Conservation (phyloP, 208 protist genomes). For the Trypanosoma avium region DNA sequence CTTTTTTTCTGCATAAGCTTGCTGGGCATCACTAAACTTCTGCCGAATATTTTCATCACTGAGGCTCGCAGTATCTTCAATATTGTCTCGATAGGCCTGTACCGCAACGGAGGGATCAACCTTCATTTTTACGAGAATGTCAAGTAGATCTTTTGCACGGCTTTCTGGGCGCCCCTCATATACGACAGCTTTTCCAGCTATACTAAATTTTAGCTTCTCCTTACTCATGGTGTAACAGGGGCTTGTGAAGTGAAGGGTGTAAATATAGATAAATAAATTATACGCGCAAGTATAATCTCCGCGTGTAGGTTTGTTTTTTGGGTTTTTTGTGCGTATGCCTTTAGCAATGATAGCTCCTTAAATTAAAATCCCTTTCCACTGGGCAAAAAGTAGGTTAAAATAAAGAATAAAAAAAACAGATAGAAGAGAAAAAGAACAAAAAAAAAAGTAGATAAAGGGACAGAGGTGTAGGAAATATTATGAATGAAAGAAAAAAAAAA, state of each 20-base stretch:
- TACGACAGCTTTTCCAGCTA: conserved; percentile 53
- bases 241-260: neutral
- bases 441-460: too few species aligned
- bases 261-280: conserved; percentile 15
- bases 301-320: too few species aligned
- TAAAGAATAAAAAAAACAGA: too few species aligned
- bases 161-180: conserved; percentile 72
- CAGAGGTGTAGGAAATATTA: too few species aligned
- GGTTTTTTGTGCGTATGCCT: too few species aligned
- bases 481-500: too few species aligned
- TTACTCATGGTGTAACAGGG: conserved; percentile 51
- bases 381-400: too few species aligned
- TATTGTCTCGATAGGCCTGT: conserved; percentile 68
- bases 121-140: conserved; percentile 76
- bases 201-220: conserved; percentile 68
- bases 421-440: too few species aligned
- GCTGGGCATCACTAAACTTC: conserved; percentile 40
- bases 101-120: conserved; percentile 46
- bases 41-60: conserved; percentile 55
- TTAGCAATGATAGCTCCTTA: too few species aligned
- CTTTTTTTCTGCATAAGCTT: conserved; percentile 54
- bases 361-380: too few species aligned
- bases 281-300: too few species aligned
- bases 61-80: conserved; percentile 43
- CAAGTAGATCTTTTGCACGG: conserved; percentile 72